phyloP scores from a whole-genome alignment of 352 stramenopile genomes.

The Phytophthora podocarpi region DNA sequence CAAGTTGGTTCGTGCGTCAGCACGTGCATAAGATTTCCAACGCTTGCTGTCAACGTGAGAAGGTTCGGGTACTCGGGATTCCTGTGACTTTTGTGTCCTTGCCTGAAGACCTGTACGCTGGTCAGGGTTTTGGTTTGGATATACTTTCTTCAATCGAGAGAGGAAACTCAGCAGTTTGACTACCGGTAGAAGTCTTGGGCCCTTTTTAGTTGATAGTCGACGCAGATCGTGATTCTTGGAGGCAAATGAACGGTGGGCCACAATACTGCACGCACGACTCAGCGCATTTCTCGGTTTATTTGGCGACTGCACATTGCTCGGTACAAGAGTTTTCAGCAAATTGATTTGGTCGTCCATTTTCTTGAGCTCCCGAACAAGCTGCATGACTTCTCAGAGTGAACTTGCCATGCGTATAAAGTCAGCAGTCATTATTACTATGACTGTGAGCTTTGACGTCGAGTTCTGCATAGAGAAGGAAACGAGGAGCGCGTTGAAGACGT shows the following conservation, averaged over 20 bases:
- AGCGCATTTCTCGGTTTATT: background rate
- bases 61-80: background rate
- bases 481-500: conserved; percentile 44
- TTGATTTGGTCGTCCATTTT: conserved; percentile 8
- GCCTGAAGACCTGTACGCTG: background rate
- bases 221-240: background rate
- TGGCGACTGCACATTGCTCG: background rate
- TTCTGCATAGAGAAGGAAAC: conserved; percentile 44
- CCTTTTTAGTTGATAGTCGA: background rate
- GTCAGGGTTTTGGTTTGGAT: background rate
- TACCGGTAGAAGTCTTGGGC: background rate
- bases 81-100: background rate
- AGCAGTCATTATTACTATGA: conserved; percentile 25
- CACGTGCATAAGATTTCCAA: background rate
- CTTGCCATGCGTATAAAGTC: conserved; percentile 20
- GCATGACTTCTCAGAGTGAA: conserved; percentile 13
- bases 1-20: conserved; percentile 3
- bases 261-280: background rate
- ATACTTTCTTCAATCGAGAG: background rate
- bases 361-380: background rate
- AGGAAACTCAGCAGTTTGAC: background rate
- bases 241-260: background rate
- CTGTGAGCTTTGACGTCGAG: conserved; percentile 29
- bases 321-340: background rate
- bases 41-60: background rate